Base-by-base conservation (phyloP, 108 stramenopile species). In the Cyclotella kingstonii region DNA sequence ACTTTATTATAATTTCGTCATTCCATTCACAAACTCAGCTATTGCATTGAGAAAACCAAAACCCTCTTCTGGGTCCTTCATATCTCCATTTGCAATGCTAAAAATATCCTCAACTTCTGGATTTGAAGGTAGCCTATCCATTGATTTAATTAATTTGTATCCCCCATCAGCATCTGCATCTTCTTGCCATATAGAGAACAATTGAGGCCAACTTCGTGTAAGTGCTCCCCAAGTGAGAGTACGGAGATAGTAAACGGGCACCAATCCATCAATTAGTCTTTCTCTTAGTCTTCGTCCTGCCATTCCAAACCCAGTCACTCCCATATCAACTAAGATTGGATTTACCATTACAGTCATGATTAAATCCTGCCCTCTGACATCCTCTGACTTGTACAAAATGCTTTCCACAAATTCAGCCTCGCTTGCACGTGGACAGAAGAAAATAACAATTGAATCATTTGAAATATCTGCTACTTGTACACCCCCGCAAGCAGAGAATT, bases 261-360 rank as follows among this genome's bases (percentile, higher is more conserved):
- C 45, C 57, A 91, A 72, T 9, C 48, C 54, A 73, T 91, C 90
- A 60, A 91, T 77, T 60, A 96, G 59, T 23, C 92, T 83, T 64
- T 96, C 94, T 8, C 92, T 73, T 43, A 95, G 65, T 58, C 86
- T 74, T 21, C 95, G 74, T 17, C 96, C 96, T 11, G 93, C 94
- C 90, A 95, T 84, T 36, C 96, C 96, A 73, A 93, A 96, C 44
- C 96, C 96, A 7, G 94, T 95, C 10, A 91, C 90, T 41, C 92
- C 96, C 94, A 95, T 95, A 77, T 96, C 94, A 14, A 96, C 91
- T 40, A 96, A 60, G 5, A 81, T 62, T n/a, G 96, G 96, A 67
- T 96, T 96, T 9, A 96, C 82, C 66, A 96, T 85, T 19, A 93
- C 79, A 7, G 89, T 78, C 19, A 92, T 80, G 34, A 79, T 71